Conservation (phyloP, 208 protist species). For the Trichomonas tenax region DNA sequence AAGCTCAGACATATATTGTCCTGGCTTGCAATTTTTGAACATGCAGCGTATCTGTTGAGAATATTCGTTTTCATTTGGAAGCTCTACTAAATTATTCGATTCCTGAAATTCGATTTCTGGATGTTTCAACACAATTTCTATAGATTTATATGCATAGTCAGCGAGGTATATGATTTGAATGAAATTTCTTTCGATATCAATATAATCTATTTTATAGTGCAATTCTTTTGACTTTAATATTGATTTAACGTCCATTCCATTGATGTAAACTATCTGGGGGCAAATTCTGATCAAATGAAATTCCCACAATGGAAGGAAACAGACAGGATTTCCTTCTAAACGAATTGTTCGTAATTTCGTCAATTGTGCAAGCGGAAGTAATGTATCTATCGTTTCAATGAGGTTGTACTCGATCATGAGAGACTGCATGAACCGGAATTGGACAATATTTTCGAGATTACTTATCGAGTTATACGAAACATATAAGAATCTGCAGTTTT, state of each 20-base stretch:
- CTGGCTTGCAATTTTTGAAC: not conserved
- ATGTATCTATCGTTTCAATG: not conserved
- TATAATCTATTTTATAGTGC: not conserved
- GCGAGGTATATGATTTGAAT: not conserved
- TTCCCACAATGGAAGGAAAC: not conserved
- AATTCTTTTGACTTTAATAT: not conserved
- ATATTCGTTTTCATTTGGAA: not conserved
- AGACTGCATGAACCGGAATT: not conserved
- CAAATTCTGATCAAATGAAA: not conserved
- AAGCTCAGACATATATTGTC: not conserved
- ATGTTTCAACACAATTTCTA: not conserved
- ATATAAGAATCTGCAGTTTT: not conserved
- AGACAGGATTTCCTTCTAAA: conserved; percentile 6
- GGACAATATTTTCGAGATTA: not conserved
- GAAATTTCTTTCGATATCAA: not conserved
- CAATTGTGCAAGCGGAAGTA: not conserved
- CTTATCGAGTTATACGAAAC: not conserved
- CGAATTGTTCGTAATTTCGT: not conserved
- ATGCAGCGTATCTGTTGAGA: not conserved
- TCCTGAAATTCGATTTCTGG: not conserved
- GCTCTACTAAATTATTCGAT: not conserved
- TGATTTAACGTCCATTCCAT: not conserved
- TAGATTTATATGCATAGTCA: not conserved
- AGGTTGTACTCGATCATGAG: not conserved
- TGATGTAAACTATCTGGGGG: not conserved